Percentiles rank a stretch among this genome's conserved stretches.
Conservation (phyloP, 2,329 filamentous ascomycete genomes). For the Clarireedia sp. region DNA sequence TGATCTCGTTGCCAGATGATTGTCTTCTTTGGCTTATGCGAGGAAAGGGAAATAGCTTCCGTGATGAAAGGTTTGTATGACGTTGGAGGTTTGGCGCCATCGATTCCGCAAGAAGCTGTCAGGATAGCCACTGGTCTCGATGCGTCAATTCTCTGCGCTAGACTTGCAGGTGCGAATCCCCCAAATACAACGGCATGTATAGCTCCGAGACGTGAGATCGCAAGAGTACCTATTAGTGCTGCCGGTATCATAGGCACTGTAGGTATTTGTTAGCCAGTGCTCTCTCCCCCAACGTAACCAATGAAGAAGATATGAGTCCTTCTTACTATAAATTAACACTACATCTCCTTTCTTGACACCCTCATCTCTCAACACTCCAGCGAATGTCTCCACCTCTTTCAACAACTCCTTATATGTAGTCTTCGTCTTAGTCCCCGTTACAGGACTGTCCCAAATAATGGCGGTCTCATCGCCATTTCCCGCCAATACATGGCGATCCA, state of each 20-base stretch:
- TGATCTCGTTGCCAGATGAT: constrained; percentile 81
- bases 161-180: constrained; percentile 72
- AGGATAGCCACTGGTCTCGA: constrained; percentile 68
- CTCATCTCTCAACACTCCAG: constrained; percentile 73
- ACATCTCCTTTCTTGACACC: constrained; percentile 79
- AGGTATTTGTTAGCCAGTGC: neutral
- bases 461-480: constrained; percentile 69
- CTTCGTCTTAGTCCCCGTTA: constrained; percentile 62
- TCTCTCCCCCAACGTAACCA: constrained; percentile 7
- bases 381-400: constrained; percentile 71
- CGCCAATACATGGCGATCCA: constrained; percentile 77
- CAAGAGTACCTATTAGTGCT: constrained; percentile 78
- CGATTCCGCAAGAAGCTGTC: constrained; percentile 87
- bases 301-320: neutral
- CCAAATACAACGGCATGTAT: constrained; percentile 91
- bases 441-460: constrained; percentile 82
- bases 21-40: constrained; percentile 63
- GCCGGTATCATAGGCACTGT: constrained; percentile 92
- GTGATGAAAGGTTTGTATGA: constrained; percentile 71
- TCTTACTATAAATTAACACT: constrained; percentile 78
- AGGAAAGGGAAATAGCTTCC: constrained; percentile 59
- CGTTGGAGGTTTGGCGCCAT: constrained; percentile 72
- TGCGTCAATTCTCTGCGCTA: constrained; percentile 84
- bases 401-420: constrained; percentile 71
- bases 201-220: constrained; percentile 72